Evolutionary conservation across 1,284 basidiomycete species (phyloP).

Genomic region (Boletus smithii): DNA sequence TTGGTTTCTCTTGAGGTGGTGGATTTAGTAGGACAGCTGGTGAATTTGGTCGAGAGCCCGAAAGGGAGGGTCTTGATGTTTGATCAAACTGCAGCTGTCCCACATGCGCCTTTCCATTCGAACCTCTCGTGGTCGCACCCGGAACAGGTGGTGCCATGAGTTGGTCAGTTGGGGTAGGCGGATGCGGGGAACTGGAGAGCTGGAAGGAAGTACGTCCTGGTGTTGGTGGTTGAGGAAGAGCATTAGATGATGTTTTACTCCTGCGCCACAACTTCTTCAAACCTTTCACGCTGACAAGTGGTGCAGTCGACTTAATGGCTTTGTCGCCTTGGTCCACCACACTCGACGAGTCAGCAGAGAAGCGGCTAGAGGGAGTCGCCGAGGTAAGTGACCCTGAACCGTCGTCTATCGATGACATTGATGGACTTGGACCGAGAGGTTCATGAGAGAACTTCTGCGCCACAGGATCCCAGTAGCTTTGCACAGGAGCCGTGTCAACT

Average conservation of each 20-base stretch:
- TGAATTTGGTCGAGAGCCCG: slow-evolving; percentile 24
- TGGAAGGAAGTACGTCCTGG: slow-evolving; percentile 30
- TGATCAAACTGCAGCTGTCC: slow-evolving; percentile 61
- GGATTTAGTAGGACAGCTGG: slow-evolving; percentile 22
- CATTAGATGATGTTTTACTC: slow-evolving; percentile 51
- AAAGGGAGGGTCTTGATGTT: slow-evolving; percentile 40
- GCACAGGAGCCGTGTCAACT: slow-evolving; percentile 23
- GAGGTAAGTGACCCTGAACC: slow-evolving; percentile 13
- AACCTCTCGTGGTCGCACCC: slow-evolving; percentile 6
- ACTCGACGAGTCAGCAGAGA: slow-evolving; percentile 65
- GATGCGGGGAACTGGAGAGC: slow-evolving; percentile 12
- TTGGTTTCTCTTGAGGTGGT: slow-evolving; percentile 34
- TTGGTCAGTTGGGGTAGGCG: slow-evolving; percentile 25
- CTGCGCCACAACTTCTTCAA: slow-evolving; percentile 73
- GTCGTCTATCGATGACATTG: slow-evolving; percentile 27
- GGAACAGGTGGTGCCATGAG: slow-evolving; percentile 15
- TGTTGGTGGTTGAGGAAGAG: slow-evolving; percentile 27
- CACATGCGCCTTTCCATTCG: slow-evolving; percentile 28
- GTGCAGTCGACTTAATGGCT: slow-evolving; percentile 22
- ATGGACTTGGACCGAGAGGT: slow-evolving; percentile 21
- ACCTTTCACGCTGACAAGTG: slow-evolving; percentile 62
- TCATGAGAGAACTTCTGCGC: slow-evolving; percentile 22
- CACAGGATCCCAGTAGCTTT: slow-evolving; percentile 42
- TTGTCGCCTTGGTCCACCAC: slow-evolving; percentile 32
- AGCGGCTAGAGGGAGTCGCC: slow-evolving; percentile 53